A percentile compares a stretch with the other conserved stretches of the same genome.
Evolutionary conservation across 495 filamentous ascomycete species (phyloP).

Genomic region (Aspergillus biplanus): DNA sequence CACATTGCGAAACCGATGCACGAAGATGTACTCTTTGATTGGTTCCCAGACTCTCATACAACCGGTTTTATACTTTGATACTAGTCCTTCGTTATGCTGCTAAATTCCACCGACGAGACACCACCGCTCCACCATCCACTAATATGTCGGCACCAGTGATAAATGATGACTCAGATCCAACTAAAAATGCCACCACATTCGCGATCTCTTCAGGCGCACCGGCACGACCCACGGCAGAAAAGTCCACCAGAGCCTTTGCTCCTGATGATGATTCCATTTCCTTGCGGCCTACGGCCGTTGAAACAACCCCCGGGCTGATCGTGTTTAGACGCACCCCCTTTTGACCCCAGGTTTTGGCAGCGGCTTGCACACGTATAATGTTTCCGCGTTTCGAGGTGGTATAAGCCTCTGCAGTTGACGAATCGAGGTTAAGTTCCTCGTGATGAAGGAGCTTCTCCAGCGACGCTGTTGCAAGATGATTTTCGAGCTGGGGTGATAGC

Average conservation of each 20-base stretch:
- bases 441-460: slow-evolving; percentile 1
- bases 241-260: slow-evolving; percentile 56
- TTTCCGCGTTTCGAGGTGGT: slow-evolving; percentile 21
- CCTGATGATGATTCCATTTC: slow-evolving; percentile 32
- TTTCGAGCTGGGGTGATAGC: slow-evolving; percentile 4
- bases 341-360: slow-evolving; percentile 68
- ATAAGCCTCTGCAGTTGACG: slow-evolving; percentile 11
- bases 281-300: slow-evolving; percentile 63
- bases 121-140: slow-evolving; percentile 19
- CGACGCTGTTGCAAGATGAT: slow-evolving; percentile 14
- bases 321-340: slow-evolving; percentile 81
- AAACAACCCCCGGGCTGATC: slow-evolving; percentile 80
- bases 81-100: not conserved
- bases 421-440: slow-evolving; percentile 1
- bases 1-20: too few relatives aligned
- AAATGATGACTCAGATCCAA: slow-evolving; percentile 15
- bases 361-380: slow-evolving; percentile 22
- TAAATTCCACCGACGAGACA: slow-evolving; percentile 4
- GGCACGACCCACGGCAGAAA: not conserved
- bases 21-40: too few relatives aligned
- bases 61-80: not conserved
- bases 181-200: slow-evolving; percentile 46
- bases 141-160: slow-evolving; percentile 20
- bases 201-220: slow-evolving; percentile 46
- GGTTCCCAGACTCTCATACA: not conserved